Conservation (phyloP, 140 eudicot species). For the Erigeron philadelphicus region DNA sequence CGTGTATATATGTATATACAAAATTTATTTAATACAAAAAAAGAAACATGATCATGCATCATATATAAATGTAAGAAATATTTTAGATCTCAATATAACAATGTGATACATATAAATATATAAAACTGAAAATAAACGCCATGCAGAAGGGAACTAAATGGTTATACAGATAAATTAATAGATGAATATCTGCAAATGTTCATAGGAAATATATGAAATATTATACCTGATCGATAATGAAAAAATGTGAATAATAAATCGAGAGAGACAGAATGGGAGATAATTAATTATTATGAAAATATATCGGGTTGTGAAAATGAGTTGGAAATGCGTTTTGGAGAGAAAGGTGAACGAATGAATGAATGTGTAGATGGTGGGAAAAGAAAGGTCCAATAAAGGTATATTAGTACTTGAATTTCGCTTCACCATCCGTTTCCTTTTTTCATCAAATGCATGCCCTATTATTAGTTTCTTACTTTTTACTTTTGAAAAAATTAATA, state of each 20-base stretch:
- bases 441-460: conserved; percentile 13
- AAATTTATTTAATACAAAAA: not conserved
- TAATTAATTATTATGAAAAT: not conserved
- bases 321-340: not conserved
- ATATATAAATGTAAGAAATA: conserved; percentile 2
- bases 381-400: conserved; percentile 6
- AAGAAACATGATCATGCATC: not conserved
- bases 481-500: not conserved
- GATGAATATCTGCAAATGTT: not conserved
- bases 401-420: conserved; percentile 24
- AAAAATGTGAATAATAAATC: too few species aligned
- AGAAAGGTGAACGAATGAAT: conserved; percentile 17
- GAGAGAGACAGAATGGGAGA: not conserved
- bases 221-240: not conserved
- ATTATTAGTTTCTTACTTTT: conserved; percentile 24
- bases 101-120: not conserved
- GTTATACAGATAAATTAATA: not conserved
- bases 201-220: too few species aligned
- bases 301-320: not conserved
- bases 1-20: not conserved
- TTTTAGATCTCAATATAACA: conserved; percentile 11
- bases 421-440: conserved; percentile 31
- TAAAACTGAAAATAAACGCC: conserved; percentile 1
- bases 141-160: conserved; percentile 1
- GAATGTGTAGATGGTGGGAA: too few species aligned